Base-by-base conservation (phyloP, 768 basidiomycete genomes). In the Tubosaeta sp. region DNA sequence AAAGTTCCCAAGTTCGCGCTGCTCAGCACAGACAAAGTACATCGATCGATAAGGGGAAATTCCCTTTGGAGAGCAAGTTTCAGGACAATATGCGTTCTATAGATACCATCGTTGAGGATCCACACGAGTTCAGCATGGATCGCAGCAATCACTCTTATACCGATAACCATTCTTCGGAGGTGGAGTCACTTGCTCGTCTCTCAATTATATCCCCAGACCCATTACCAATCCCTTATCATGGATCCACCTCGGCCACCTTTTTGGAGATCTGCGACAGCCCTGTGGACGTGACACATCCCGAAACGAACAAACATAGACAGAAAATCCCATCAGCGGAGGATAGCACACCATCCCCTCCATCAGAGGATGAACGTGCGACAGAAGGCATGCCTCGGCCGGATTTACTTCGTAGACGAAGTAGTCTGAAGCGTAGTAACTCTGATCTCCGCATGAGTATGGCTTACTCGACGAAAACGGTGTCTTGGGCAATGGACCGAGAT, bases 401-500 rank as follows among this genome's bases (percentile, higher is more conserved):
- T 14, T 57, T 76, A 11, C 70, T 73, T 34, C 80, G 76, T 50
- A 71, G 80, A 54, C 74, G 83, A 52, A 88, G 86, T 58, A 85
- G 82, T 59, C 76, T 88, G 57, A 86, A 80, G 66, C 79, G 83
- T 51, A 72, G 70, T 19, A 78, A 76, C 58, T 73, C 69, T 53
- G 72, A 71, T 46, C 71, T 75, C 61, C 65, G 71, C 49, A 69
- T 78, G 54, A 80, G 77, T 38, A 59, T 74, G 57, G 70, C 66
- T 32, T 81, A 84, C 54, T 71, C 81, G 27, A 67, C 75, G 16
- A 88, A 88, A 69, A 78, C 80, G 6, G 86, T 88, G 8, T 85
- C 85, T 34, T 88, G 86, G 86, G 86, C 86, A 25, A 86, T 86
- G 68, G 78, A 83, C 53, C 76, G 74, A 12, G 84, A 84, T 48